Conservation (phyloP, 2,329 filamentous ascomycete genomes). For the Dryadomyces quercus-mongolicae region DNA sequence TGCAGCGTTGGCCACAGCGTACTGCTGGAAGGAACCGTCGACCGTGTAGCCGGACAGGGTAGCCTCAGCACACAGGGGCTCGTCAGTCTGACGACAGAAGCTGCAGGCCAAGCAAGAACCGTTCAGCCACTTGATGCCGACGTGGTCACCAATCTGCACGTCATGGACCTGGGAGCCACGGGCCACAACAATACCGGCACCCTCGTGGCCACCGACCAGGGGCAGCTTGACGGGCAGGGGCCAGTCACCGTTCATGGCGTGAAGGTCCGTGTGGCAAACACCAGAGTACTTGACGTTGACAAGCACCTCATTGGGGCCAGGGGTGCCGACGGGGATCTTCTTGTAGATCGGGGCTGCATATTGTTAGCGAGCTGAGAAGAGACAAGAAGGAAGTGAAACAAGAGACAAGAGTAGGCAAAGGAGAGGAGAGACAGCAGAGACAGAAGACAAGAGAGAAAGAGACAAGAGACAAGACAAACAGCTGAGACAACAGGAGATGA, state of each 20-base stretch:
- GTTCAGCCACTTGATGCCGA: slow-evolving; percentile 89
- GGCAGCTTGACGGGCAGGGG: slow-evolving; percentile 18
- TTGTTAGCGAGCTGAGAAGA: background rate
- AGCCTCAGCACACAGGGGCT: slow-evolving; percentile 68
- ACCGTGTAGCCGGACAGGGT: slow-evolving; percentile 83
- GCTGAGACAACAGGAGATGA: no score
- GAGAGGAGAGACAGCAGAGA: background rate
- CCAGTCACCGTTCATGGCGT: slow-evolving; percentile 16
- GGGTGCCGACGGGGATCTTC: slow-evolving; percentile 69
- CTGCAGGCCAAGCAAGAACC: slow-evolving; percentile 72
- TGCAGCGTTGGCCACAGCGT: slow-evolving; percentile 73
- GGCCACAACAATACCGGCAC: slow-evolving; percentile 78
- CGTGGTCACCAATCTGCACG: slow-evolving; percentile 71
- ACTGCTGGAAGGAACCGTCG: slow-evolving; percentile 89
- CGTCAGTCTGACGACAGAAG: slow-evolving; percentile 71
- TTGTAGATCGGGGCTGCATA: slow-evolving; percentile 45
- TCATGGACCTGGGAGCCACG: slow-evolving; percentile 63
- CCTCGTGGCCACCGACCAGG: slow-evolving; percentile 49
- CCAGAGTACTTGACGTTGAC: slow-evolving; percentile 21
- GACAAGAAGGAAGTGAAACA: background rate
- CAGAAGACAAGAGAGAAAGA: background rate
- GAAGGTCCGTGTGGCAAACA: slow-evolving; percentile 20
- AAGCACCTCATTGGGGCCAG: slow-evolving; percentile 16
- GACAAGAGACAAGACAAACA: background rate
- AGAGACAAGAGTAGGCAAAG: background rate